Conservation (phyloP, 495 filamentous ascomycete genomes). For the Bathelium albidoporum region DNA sequence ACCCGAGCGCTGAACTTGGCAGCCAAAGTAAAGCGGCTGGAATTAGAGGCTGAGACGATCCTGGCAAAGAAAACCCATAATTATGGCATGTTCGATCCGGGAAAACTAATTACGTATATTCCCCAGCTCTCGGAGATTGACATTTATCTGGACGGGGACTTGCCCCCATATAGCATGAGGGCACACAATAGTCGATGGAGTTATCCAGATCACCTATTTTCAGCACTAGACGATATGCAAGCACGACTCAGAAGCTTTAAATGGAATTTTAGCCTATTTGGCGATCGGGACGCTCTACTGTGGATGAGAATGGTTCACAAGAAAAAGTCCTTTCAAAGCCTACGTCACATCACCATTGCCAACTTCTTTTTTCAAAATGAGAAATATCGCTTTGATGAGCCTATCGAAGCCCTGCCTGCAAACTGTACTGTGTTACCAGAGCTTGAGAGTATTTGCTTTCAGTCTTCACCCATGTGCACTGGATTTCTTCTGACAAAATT, state of each 20-base stretch:
- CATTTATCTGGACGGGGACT: slow-evolving; percentile 44
- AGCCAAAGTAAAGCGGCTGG: slow-evolving; percentile 58
- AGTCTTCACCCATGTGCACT: slow-evolving; percentile 54
- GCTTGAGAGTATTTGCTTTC: slow-evolving; percentile 53
- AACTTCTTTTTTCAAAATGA: slow-evolving; percentile 8
- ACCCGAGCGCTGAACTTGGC: slow-evolving; percentile 44
- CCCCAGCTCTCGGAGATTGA: slow-evolving; percentile 45
- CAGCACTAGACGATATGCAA: slow-evolving; percentile 38
- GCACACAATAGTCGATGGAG: slow-evolving; percentile 44
- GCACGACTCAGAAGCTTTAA: slow-evolving; percentile 56
- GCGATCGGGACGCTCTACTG: slow-evolving; percentile 37
- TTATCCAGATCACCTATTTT: slow-evolving; percentile 52
- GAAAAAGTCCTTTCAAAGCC: slow-evolving; percentile 45
- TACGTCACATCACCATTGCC: slow-evolving; percentile 27
- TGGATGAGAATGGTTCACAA: slow-evolving; percentile 46
- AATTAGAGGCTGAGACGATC: slow-evolving; percentile 47
- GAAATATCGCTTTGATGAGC: not conserved
- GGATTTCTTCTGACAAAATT: slow-evolving; percentile 49
- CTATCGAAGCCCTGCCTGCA: not conserved
- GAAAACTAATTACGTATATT: slow-evolving; percentile 32
- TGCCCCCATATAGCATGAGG: slow-evolving; percentile 43
- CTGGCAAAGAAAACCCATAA: slow-evolving; percentile 26
- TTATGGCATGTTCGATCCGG: slow-evolving; percentile 35
- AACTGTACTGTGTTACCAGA: slow-evolving; percentile 1
- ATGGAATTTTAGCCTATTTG: slow-evolving; percentile 63